A percentile compares a stretch with the other conserved stretches of the same genome.
Evolutionary conservation across 2,329 filamentous ascomycete species (phyloP).

Genomic region (Cladosporium phlei): DNA sequence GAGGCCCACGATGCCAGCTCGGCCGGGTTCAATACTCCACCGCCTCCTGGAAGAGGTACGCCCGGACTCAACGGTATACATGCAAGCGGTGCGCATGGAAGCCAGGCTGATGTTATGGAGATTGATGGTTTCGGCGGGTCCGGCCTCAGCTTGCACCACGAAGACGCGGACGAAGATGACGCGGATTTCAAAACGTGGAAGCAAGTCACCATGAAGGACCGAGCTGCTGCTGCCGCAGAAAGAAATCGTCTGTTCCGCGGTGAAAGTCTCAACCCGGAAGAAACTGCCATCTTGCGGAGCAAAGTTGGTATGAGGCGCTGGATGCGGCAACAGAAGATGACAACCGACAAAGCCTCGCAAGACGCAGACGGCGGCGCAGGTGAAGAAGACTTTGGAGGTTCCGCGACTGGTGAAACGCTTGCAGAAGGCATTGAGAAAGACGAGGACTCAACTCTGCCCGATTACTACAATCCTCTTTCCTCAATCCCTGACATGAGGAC

Average conservation of each 20-base stretch:
- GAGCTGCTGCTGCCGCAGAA: conserved; percentile 79
- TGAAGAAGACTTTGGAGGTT: conserved; percentile 43
- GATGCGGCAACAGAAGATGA: conserved; percentile 66
- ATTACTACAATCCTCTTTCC: conserved; percentile 88
- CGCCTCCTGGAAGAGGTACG: conserved; percentile 63
- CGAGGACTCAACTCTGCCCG: conserved; percentile 77
- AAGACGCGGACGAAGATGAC: conserved; percentile 82
- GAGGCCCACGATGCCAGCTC: conserved; percentile 69
- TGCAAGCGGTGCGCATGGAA: conserved; percentile 54
- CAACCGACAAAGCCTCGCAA: conserved; percentile 41
- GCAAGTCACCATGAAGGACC: conserved; percentile 94
- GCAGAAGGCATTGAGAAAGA: conserved; percentile 94
- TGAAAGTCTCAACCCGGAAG: conserved; percentile 77
- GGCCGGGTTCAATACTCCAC: conserved; percentile 82
- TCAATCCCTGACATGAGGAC: conserved; percentile 78
- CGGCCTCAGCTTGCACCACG: conserved; percentile 60
- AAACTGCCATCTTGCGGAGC: conserved; percentile 77
- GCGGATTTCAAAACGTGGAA: conserved; percentile 96
- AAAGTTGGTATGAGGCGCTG: conserved; percentile 88
- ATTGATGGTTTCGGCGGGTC: conserved; percentile 68
- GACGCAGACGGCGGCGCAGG: conserved; percentile 42
- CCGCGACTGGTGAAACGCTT: conserved; percentile 65
- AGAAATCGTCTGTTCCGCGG: conserved; percentile 80
- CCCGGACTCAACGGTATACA: conserved; percentile 67
- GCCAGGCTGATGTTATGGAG: conserved; percentile 81